A percentile compares a stretch with the other conserved stretches of the same genome.
Conservation (phyloP, 805 yeast genomes). For the Cyberlindnera misumaiensis region DNA sequence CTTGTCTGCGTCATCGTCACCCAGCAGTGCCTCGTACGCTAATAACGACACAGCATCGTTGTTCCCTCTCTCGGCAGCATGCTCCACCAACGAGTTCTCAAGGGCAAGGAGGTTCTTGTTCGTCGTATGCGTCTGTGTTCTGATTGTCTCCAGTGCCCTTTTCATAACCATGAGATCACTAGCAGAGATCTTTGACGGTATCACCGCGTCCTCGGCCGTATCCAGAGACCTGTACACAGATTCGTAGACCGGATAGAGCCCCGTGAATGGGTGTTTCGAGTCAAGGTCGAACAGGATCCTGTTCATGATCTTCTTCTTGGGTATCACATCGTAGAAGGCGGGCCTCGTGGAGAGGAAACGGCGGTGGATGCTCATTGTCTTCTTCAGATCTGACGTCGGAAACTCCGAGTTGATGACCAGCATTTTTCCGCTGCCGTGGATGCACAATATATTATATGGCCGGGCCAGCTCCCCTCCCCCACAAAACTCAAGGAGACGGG, state of each 20-base stretch:
- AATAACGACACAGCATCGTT: conserved; percentile 73
- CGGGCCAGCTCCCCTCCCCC: too few species aligned
- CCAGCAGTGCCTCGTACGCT: conserved; percentile 56
- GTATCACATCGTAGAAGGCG: conserved; percentile 42
- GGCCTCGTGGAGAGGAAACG: conserved; percentile 26
- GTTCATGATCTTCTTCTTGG: conserved; percentile 51
- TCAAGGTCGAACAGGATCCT: conserved; percentile 62
- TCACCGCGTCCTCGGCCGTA: conserved; percentile 16
- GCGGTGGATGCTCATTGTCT: background rate
- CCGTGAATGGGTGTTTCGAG: conserved; percentile 45
- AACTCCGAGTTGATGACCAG: too few species aligned
- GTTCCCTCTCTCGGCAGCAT: conserved; percentile 78
- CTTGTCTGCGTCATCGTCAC: conserved; percentile 44
- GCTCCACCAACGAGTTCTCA: conserved; percentile 71
- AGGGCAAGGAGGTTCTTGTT: conserved; percentile 50
- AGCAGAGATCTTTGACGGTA: conserved; percentile 43
- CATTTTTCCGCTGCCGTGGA: too few species aligned
- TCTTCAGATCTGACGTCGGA: too few species aligned
- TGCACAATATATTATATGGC: too few species aligned
- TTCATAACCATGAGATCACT: conserved; percentile 64
- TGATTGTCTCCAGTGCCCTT: conserved; percentile 52
- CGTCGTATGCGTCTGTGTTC: conserved; percentile 53
- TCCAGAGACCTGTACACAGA: conserved; percentile 43
- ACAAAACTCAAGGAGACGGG: too few species aligned
- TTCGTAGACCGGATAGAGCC: conserved; percentile 47